phyloP scores from a whole-genome alignment of 257 asterid genomes.

The Anisodus acutangulus region DNA sequence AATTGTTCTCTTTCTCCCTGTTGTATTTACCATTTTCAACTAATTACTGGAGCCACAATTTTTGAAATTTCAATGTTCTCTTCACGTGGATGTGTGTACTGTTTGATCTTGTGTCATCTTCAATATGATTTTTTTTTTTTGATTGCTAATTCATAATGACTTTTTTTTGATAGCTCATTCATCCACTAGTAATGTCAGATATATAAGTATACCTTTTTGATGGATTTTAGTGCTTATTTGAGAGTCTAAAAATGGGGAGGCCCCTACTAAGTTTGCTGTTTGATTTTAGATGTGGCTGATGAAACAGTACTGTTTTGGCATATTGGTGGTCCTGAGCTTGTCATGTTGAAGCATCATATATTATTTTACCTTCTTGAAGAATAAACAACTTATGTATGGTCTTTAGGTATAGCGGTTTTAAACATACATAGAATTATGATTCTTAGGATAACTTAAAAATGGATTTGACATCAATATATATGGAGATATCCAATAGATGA shows the following conservation, averaged over 20 bases:
- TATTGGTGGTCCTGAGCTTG: constrained; percentile 18
- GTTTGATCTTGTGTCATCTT: constrained; percentile 21
- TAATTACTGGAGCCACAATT: background rate
- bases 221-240: constrained; percentile 30
- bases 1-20: constrained; percentile 16
- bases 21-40: background rate
- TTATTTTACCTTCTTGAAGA: background rate
- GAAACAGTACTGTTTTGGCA: background rate
- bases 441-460: background rate
- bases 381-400: background rate
- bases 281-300: background rate
- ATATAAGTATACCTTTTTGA: background rate
- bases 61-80: background rate
- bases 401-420: background rate
- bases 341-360: background rate
- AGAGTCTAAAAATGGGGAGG: constrained; percentile 28
- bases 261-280: constrained; percentile 25
- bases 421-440: background rate
- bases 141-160: background rate
- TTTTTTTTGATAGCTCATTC: background rate
- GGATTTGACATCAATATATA: background rate
- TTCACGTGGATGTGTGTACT: constrained; percentile 19
- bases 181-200: constrained; percentile 23
- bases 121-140: background rate
- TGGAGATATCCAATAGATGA: background rate